A percentile compares a stretch with the other conserved stretches of the same genome.
Evolutionary conservation across 2,329 filamentous ascomycete genomes (phyloP).

Genomic region (Xylariales sp.): DNA sequence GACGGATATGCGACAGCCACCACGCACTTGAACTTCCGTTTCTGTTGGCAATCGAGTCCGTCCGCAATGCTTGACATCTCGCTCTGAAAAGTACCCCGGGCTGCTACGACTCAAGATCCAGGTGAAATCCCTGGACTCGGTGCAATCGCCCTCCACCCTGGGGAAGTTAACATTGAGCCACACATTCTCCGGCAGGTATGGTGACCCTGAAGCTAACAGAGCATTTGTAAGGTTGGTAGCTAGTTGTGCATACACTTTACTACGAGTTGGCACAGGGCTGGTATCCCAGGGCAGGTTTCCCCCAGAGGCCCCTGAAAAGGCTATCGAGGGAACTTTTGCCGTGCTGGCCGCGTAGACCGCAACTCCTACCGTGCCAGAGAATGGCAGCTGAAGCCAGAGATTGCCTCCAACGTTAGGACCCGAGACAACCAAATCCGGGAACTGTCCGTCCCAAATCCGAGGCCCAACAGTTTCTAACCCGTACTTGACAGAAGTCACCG

Average conservation of each 20-base stretch:
- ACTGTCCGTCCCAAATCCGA: conserved; percentile 44
- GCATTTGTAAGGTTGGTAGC: conserved; percentile 53
- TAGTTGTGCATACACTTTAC: conserved; percentile 59
- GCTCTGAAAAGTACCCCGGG: conserved; percentile 43
- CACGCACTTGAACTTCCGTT: conserved; percentile 41
- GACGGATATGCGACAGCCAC: conserved; percentile 57
- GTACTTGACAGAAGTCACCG: conserved; percentile 59
- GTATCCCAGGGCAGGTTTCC: conserved; percentile 50
- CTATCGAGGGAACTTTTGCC: conserved; percentile 59
- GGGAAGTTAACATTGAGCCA: conserved; percentile 71
- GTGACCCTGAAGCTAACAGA: conserved; percentile 51
- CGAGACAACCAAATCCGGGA: conserved; percentile 58
- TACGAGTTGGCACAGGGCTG: conserved; percentile 46
- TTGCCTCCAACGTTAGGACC: conserved; percentile 58
- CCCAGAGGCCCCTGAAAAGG: conserved; percentile 56
- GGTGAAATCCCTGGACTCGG: conserved; percentile 47
- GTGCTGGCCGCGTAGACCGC: conserved; percentile 53
- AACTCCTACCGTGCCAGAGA: conserved; percentile 66
- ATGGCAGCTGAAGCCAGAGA: conserved; percentile 47
- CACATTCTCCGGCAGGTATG: conserved; percentile 56
- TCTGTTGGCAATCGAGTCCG: conserved; percentile 54
- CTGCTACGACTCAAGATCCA: conserved; percentile 63
- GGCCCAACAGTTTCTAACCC: conserved; percentile 55
- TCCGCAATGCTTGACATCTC: conserved; percentile 56
- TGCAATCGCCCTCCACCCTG: conserved; percentile 45